Percentiles rank a stretch among this genome's conserved stretches.
Evolutionary conservation across 768 basidiomycete genomes (phyloP).

Genomic region (Cystobasidiopsis lactophilus): DNA sequence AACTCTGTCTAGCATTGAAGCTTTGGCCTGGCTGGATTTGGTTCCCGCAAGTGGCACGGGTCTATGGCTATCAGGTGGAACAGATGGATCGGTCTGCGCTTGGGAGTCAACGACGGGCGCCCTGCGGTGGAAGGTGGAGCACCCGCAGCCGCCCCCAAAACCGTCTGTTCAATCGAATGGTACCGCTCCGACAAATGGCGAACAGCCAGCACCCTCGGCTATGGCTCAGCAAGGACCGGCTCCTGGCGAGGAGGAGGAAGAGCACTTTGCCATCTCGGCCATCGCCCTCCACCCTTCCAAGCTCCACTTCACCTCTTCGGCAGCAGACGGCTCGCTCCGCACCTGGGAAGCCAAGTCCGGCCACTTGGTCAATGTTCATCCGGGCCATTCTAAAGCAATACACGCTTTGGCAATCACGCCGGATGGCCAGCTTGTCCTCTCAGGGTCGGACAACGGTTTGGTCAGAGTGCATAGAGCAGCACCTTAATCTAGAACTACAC

Average conservation of each 20-base stretch:
- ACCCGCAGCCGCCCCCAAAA: constrained; percentile 40
- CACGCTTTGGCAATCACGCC: constrained; percentile 51
- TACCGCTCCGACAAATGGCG: neutral
- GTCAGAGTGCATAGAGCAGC: constrained; percentile 37
- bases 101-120: constrained; percentile 85
- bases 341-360: constrained; percentile 90
- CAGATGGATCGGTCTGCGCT: constrained; percentile 79
- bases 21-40: constrained; percentile 60
- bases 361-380: constrained; percentile 49
- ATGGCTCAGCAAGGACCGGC: constrained; percentile 51
- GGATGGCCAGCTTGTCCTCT: constrained; percentile 48
- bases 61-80: constrained; percentile 54
- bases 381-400: constrained; percentile 57
- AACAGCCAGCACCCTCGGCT: neutral
- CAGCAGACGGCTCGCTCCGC: constrained; percentile 61
- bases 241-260: neutral
- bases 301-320: constrained; percentile 60
- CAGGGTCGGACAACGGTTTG: constrained; percentile 72
- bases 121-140: constrained; percentile 55
- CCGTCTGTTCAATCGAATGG: neutral
- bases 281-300: constrained; percentile 47
- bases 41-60: constrained; percentile 32
- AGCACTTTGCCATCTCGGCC: constrained; percentile 42
- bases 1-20: constrained; percentile 72
- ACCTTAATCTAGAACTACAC: neutral